Conservation (phyloP, 345 rosid species). For the Euclidium syriacum region DNA sequence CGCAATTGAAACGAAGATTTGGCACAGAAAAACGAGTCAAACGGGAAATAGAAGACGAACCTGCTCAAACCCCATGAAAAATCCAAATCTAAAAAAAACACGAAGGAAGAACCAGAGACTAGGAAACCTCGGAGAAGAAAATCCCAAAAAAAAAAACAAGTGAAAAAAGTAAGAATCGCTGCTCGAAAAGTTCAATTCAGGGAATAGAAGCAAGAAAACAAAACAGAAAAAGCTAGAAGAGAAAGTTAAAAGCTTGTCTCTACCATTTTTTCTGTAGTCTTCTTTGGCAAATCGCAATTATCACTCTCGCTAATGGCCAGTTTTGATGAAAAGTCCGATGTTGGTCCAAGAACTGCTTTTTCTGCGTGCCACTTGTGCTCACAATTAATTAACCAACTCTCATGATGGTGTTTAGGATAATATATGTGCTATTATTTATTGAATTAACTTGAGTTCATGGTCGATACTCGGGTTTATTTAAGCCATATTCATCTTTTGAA, state of each 20-base stretch:
- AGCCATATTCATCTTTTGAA: not conserved
- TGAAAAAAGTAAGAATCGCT: not conserved
- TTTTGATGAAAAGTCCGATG: not conserved
- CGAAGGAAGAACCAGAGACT: not conserved
- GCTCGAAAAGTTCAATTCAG: not conserved
- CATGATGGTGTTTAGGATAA: slow-evolving; percentile 7
- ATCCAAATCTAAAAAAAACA: not conserved
- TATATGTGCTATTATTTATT: not conserved
- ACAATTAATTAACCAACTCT: not conserved
- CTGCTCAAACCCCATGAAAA: slow-evolving; percentile 6
- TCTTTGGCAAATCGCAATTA: slow-evolving; percentile 18
- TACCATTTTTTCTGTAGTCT: not conserved
- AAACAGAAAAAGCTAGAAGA: not conserved
- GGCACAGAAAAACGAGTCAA: slow-evolving; percentile 7
- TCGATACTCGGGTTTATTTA: not conserved
- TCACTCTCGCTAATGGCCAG: slow-evolving; percentile 16
- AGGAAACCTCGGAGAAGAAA: slow-evolving; percentile 11
- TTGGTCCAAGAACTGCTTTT: slow-evolving; percentile 24
- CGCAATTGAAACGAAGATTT: not conserved
- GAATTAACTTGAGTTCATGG: not conserved
- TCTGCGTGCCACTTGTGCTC: slow-evolving; percentile 10
- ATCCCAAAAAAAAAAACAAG: not conserved
- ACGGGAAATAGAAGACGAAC: not conserved
- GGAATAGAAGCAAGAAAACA: slow-evolving; percentile 13
- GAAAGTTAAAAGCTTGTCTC: slow-evolving; percentile 23